Percentiles rank a stretch among this genome's conserved stretches.
phyloP scores from a whole-genome alignment of 1,284 basidiomycete genomes.

The Chiua sp. region DNA sequence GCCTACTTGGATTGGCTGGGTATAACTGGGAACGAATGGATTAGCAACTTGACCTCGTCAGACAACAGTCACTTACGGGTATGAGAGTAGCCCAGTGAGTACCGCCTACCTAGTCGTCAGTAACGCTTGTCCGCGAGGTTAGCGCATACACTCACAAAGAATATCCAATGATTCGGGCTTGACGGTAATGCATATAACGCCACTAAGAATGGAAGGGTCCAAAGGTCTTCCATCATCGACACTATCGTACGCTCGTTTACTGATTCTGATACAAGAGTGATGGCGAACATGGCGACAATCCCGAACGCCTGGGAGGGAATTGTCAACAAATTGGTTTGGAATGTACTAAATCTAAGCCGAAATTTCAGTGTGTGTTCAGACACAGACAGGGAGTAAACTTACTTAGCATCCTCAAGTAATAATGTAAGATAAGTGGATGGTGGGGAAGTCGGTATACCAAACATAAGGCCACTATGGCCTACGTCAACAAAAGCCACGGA shows the following conservation, averaged over 20 bases:
- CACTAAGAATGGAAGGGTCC: constrained; percentile 44
- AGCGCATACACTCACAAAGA: constrained; percentile 12
- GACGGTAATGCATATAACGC: constrained; percentile 15
- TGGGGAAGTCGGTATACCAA: constrained; percentile 54
- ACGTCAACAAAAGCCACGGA: not conserved
- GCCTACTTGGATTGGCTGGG: constrained; percentile 44
- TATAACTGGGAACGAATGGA: constrained; percentile 20
- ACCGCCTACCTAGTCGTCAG: constrained; percentile 26
- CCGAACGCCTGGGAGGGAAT: constrained; percentile 56
- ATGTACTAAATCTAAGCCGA: constrained; percentile 56
- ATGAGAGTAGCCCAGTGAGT: constrained; percentile 37
- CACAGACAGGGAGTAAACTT: not conserved
- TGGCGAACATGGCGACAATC: constrained; percentile 49
- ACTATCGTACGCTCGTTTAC: constrained; percentile 52
- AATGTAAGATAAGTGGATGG: constrained; percentile 65
- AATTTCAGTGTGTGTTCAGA: not conserved
- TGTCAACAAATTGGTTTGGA: constrained; percentile 63
- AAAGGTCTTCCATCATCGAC: constrained; percentile 54
- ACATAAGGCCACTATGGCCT: constrained; percentile 45
- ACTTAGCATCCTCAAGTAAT: constrained; percentile 62
- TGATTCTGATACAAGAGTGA: constrained; percentile 51
- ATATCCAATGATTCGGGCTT: constrained; percentile 15
- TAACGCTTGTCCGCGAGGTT: not conserved
- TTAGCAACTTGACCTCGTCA: not conserved
- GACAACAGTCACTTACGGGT: constrained; percentile 33